A percentile compares a stretch with the other conserved stretches of the same genome.
Conservation (phyloP, 2,329 filamentous ascomycete genomes). For the Alternaria gaisen region DNA sequence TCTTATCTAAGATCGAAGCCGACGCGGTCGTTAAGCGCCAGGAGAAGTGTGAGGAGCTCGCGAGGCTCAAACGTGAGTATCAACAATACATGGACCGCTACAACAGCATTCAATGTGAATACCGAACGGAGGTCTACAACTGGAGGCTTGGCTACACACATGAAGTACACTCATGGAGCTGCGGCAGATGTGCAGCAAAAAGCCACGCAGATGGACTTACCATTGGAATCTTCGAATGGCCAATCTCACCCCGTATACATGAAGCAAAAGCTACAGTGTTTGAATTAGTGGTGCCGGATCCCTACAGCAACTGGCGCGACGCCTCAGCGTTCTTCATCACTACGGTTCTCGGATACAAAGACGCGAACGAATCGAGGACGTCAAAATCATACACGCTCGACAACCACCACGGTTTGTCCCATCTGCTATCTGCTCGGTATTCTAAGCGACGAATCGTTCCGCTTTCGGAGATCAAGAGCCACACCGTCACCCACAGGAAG, state of each 20-base stretch:
- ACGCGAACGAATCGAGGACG: background rate
- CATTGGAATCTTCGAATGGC: constrained; percentile 66
- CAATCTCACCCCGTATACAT: constrained; percentile 52
- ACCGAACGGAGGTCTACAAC: constrained; percentile 7
- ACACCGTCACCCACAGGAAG: constrained; percentile 48
- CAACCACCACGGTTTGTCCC: constrained; percentile 18
- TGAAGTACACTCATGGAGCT: constrained; percentile 19
- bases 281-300: constrained; percentile 57
- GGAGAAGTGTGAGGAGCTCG: constrained; percentile 36
- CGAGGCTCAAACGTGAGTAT: constrained; percentile 18
- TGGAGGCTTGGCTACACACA: constrained; percentile 9
- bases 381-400: constrained; percentile 21
- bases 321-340: constrained; percentile 54
- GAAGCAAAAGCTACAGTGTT: constrained; percentile 61
- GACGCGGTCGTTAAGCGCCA: constrained; percentile 42
- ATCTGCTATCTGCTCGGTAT: constrained; percentile 7
- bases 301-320: constrained; percentile 61
- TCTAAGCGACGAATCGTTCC: constrained; percentile 37
- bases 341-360: constrained; percentile 48
- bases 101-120: constrained; percentile 22
- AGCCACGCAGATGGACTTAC: constrained; percentile 49
- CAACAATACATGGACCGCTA: constrained; percentile 22
- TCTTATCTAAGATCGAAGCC: constrained; percentile 52
- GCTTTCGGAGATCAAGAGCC: constrained; percentile 51
- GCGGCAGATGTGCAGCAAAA: constrained; percentile 44